Conservation (phyloP, 306 rosid genomes). For the Casuarina equisetifolia region DNA sequence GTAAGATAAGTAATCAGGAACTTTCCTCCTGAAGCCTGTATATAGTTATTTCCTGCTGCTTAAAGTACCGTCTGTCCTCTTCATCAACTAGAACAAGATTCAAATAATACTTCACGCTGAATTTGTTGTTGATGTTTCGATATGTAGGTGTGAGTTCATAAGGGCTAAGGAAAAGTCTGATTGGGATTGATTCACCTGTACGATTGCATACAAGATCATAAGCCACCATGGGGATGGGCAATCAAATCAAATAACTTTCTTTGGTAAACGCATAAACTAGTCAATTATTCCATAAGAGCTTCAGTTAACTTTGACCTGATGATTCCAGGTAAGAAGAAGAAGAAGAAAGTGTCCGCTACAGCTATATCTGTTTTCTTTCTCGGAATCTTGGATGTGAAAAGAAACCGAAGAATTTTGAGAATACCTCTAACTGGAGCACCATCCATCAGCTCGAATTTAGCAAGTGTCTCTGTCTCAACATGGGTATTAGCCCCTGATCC, state of each 20-base stretch:
- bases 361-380: not conserved
- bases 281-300: not conserved
- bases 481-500: conserved; percentile 98
- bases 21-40: conserved; percentile 87
- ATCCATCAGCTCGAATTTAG: conserved; percentile 97
- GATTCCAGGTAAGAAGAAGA: not conserved
- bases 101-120: conserved; percentile 94
- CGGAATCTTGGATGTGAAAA: not conserved
- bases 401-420: conserved; percentile 15
- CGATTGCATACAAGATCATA: conserved; percentile 19
- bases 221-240: conserved; percentile 6
- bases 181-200: conserved; percentile 98
- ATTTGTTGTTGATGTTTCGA: conserved; percentile 92
- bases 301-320: not conserved
- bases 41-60: conserved; percentile 98
- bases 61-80: conserved; percentile 95
- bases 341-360: not conserved
- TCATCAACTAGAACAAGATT: conserved; percentile 97
- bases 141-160: conserved; percentile 95
- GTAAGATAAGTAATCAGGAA: conserved; percentile 42
- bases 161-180: conserved; percentile 96
- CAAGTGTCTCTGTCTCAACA: conserved; percentile 97
- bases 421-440: conserved; percentile 99
- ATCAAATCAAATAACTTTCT: not conserved
- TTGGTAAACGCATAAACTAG: not conserved